Base-by-base conservation (phyloP, 202 grass and related monocot genomes). In the Eragrostis tef region DNA sequence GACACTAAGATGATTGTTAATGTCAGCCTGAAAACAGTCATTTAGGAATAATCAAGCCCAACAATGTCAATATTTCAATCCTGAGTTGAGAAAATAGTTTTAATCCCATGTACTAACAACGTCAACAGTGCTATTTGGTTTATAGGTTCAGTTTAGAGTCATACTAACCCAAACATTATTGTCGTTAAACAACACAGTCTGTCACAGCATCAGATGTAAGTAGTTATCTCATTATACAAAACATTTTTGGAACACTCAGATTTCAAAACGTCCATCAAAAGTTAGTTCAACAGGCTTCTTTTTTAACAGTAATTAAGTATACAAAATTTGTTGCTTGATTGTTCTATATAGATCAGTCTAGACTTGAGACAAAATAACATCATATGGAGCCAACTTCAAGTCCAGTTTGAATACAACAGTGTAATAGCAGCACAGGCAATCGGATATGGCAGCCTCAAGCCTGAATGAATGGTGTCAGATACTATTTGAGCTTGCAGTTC, bases 261-360 rank as follows among this genome's bases (percentile, higher is more conserved):
- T 56, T 39, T 46, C 20, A 3, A 2, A 29, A n/a, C 20, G 78
- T 21, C 15, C 0, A 15, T 19, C 9, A n/a, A 46, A 83, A 15
- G 48, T 56, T 65, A 79, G 11, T 52, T 60, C 6, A 47, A 24
- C 4, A 11, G 1, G 11, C 16, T 14, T 3, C 2, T 39, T 9
- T 76, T 75, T 48, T 13, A 70, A 51, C 58, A 17, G 14, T 50
- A 64, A 10, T 42, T 71, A 47, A 22, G 71, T 77, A 49, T 43
- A n/a, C 16, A 85, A 66, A 85, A 82, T 16, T 19, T 81, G 11
- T 3, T 78, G 78, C 61, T 64, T 9, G 0, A 63, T 64, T 64
- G 56, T 77, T 61, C 66, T 78, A 16, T 67, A 73, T 13, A 64
- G 5, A 89, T 43, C 51, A 58, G 43, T 67, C 16, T 64, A 60